phyloP scores from a whole-genome alignment of 164 flowering plant species.

The Umbilicus rupestris region DNA sequence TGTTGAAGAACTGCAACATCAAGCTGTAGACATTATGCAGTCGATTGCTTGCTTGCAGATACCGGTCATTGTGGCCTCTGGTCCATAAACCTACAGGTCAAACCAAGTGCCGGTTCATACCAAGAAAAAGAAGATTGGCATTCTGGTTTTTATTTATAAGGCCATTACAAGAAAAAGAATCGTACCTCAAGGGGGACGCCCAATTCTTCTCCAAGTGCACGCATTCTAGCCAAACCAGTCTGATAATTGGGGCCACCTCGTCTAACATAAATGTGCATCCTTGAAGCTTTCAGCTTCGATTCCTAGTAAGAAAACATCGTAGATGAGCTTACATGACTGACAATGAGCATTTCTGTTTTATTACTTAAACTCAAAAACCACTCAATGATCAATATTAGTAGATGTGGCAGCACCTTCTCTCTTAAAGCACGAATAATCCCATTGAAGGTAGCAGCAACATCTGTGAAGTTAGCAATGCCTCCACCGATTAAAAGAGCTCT shows the following conservation, averaged over 20 bases:
- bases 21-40: slow-evolving; percentile 58
- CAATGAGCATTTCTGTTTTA: background rate
- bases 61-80: slow-evolving; percentile 94
- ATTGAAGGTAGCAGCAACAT: slow-evolving; percentile 87
- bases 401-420: slow-evolving; percentile 38
- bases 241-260: slow-evolving; percentile 98
- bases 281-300: slow-evolving; percentile 70
- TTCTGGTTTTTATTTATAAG: no score
- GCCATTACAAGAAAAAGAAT: background rate
- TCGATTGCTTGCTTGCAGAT: slow-evolving; percentile 94
- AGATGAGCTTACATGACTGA: background rate
- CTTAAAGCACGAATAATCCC: slow-evolving; percentile 70
- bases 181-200: slow-evolving; percentile 83
- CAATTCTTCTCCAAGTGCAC: slow-evolving; percentile 66
- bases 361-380: background rate
- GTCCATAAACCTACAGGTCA: slow-evolving; percentile 65
- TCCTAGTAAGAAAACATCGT: slow-evolving; percentile 48
- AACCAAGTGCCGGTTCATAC: no score
- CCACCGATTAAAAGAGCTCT: slow-evolving; percentile 89
- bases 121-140: no score
- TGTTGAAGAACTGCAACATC: slow-evolving; percentile 8
- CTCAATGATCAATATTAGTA: background rate
- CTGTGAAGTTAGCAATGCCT: slow-evolving; percentile 89
- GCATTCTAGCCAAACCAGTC: slow-evolving; percentile 81
- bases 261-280: slow-evolving; percentile 83